phyloP scores from a whole-genome alignment of 768 basidiomycete genomes.

The Mycena latifolia region DNA sequence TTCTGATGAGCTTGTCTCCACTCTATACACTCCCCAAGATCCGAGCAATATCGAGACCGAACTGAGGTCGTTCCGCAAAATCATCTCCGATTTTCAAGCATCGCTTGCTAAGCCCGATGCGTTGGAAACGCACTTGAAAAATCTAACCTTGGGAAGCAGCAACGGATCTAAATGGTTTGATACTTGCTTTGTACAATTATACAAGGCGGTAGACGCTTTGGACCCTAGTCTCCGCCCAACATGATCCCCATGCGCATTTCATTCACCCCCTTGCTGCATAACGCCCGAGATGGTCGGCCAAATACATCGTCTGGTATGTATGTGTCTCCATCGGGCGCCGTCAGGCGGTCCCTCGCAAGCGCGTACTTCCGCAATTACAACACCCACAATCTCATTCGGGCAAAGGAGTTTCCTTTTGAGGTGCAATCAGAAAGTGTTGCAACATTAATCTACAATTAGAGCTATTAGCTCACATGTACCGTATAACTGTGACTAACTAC shows the following conservation, averaged over 20 bases:
- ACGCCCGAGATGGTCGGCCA: slow-evolving; percentile 7
- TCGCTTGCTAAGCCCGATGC: slow-evolving; percentile 37
- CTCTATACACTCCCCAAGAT: slow-evolving; percentile 76
- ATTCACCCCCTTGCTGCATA: slow-evolving; percentile 28
- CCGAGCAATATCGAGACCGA: slow-evolving; percentile 53
- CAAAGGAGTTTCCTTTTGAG: no score
- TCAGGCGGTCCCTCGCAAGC: background rate
- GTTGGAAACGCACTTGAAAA: slow-evolving; percentile 47
- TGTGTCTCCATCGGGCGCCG: background rate
- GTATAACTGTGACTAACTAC: no score
- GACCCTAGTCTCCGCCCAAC: slow-evolving; percentile 41
- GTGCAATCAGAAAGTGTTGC: background rate
- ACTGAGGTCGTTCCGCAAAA: slow-evolving; percentile 50
- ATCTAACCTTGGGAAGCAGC: slow-evolving; percentile 44
- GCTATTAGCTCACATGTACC: no score
- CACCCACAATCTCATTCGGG: background rate
- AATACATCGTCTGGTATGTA: no score
- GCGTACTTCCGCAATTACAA: no score
- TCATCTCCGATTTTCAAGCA: slow-evolving; percentile 53
- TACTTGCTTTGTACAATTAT: slow-evolving; percentile 73
- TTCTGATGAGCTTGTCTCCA: slow-evolving; percentile 76
- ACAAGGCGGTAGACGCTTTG: slow-evolving; percentile 52
- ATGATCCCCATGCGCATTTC: slow-evolving; percentile 28
- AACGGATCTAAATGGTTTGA: slow-evolving; percentile 71
- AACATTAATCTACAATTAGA: no score